A percentile compares a stretch with the other conserved stretches of the same genome.
Conservation (phyloP, 805 yeast species). For the Saccharomycopsis javanensis region DNA sequence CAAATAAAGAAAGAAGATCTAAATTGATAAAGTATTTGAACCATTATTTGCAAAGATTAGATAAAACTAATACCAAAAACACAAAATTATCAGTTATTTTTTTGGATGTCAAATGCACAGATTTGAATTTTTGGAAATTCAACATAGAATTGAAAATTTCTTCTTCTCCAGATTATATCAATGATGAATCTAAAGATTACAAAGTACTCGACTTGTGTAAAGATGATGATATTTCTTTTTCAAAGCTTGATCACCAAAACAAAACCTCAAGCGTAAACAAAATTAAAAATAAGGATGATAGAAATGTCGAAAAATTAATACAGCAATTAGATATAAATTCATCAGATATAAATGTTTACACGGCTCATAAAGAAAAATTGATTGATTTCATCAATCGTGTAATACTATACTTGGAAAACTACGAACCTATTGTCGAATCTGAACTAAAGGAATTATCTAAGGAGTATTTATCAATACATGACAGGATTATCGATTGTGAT, state of each 20-base stretch:
- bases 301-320: background rate
- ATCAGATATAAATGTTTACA: background rate
- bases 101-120: slow-evolving; percentile 13
- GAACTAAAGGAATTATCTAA: slow-evolving; percentile 6
- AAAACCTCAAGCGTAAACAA: background rate
- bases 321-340: background rate
- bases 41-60: background rate
- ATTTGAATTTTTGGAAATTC: slow-evolving; percentile 13
- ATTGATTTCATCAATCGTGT: slow-evolving; percentile 11
- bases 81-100: background rate
- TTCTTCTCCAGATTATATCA: slow-evolving; percentile 11
- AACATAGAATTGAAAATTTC: slow-evolving; percentile 15
- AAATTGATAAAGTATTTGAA: background rate
- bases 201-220: background rate
- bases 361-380: slow-evolving; percentile 9
- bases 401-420: slow-evolving; percentile 1
- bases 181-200: background rate
- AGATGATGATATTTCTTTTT: background rate
- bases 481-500: background rate
- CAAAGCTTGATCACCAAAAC: background rate
- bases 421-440: slow-evolving; percentile 4
- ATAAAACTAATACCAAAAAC: background rate
- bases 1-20: slow-evolving; percentile 9
- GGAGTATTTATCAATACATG: background rate
- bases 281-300: background rate